Conservation (phyloP, 192 early-diverging fungal genomes). For the Coemansia sp. region DNA sequence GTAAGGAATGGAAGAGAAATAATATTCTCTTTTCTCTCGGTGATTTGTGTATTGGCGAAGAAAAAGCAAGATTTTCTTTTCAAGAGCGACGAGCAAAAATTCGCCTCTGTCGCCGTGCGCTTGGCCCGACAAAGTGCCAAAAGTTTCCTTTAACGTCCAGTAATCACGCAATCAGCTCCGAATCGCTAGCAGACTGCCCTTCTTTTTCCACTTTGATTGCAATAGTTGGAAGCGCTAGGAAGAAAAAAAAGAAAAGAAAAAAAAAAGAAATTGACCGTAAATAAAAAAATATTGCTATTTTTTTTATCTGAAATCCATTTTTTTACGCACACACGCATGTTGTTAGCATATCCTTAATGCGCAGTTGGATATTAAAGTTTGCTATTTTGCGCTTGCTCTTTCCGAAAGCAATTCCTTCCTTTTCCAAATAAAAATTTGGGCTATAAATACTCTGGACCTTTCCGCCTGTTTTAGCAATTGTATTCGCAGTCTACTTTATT, state of each 20-base stretch:
- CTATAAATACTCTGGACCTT: not conserved
- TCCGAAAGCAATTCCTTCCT: not conserved
- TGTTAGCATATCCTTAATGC: not conserved
- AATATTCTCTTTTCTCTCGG: no score
- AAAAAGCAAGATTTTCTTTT: no score
- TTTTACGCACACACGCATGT: no score
- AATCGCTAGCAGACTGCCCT: no score
- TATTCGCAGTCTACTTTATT: not conserved
- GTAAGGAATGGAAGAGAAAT: not conserved
- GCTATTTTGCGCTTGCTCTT: not conserved
- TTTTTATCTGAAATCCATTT: not conserved
- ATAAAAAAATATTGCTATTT: not conserved
- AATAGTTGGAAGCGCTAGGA: no score
- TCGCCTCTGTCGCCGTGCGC: not conserved
- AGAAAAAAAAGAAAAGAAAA: no score
- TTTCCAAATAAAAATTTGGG: not conserved
- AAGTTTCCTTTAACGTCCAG: not conserved
- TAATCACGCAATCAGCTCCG: not conserved
- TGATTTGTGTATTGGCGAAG: no score
- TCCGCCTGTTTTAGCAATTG: not conserved
- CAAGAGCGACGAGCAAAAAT: no score
- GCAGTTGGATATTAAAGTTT: not conserved
- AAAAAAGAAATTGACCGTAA: not conserved
- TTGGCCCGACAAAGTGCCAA: not conserved
- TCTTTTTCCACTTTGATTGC: no score